Evolutionary conservation across 1,284 basidiomycete genomes (phyloP).

Genomic region (Amylostereum areolatum): DNA sequence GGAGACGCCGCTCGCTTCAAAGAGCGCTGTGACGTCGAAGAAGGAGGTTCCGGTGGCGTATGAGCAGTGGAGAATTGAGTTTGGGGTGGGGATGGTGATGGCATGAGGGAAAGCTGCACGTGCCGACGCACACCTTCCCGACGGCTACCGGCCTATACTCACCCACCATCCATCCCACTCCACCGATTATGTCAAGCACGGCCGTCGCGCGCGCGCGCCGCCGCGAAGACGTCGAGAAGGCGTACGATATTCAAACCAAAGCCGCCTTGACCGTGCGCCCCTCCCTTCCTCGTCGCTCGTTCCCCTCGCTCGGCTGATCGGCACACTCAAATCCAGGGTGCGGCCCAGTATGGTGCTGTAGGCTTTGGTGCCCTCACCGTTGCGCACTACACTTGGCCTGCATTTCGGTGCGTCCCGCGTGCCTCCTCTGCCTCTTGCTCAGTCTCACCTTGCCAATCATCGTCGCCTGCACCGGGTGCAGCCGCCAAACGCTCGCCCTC

Average conservation of each 20-base stretch:
- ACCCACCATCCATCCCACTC: no score
- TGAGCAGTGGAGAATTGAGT: no score
- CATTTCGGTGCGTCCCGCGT: constrained; percentile 58
- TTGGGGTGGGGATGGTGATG: no score
- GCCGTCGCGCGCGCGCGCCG: constrained; percentile 31
- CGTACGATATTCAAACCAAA: constrained; percentile 46
- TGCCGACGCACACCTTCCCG: no score
- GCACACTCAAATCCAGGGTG: constrained; percentile 44
- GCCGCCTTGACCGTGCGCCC: constrained; percentile 44
- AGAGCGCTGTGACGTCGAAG: no score
- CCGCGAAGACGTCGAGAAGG: constrained; percentile 46
- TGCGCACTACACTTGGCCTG: constrained; percentile 73
- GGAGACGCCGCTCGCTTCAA: no score
- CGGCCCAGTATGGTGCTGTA: constrained; percentile 42
- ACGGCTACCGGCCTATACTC: no score
- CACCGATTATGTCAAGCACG: no score
- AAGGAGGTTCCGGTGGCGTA: no score
- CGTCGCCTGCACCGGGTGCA: constrained; percentile 19
- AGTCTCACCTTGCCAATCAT: neutral
- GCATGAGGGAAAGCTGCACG: no score
- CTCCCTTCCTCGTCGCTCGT: neutral
- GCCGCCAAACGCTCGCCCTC: constrained; percentile 75
- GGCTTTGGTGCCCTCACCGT: constrained; percentile 59
- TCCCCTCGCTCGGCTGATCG: neutral
- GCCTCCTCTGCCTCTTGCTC: constrained; percentile 3